These are phyloP conservation scores for Kazachstania kunashirensis DNA, from an alignment of 805 yeast genomes.

Conservation along the genomic window DNA sequence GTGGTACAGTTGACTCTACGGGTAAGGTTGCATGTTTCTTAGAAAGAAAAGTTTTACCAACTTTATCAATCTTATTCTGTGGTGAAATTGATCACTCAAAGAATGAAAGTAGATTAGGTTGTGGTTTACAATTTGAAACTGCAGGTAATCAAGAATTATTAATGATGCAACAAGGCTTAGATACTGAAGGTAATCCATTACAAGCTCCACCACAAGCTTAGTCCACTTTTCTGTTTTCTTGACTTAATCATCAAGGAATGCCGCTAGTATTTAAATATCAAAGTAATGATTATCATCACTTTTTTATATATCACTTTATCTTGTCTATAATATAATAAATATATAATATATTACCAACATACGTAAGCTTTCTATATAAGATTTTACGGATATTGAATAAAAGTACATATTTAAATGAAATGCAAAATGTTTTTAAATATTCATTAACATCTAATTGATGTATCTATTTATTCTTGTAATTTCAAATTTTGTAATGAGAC, in stretches of 20 bases:
- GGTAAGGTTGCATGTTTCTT: slow-evolving; percentile 88
- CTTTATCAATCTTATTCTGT: slow-evolving; percentile 75
- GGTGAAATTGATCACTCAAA: slow-evolving; percentile 89
- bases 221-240: no score
- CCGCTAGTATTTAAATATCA: no score
- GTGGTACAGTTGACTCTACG: slow-evolving; percentile 85
- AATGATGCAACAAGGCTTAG: slow-evolving; percentile 85
- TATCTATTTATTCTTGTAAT: no score
- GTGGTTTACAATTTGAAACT: slow-evolving; percentile 91
- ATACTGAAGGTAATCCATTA: slow-evolving; percentile 76
- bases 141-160: slow-evolving; percentile 89
- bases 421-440: no score
- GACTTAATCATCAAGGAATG: no score
- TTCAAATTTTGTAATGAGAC: slow-evolving; percentile 6
- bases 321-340: slow-evolving; percentile 5
- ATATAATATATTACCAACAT: background rate
- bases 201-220: slow-evolving; percentile 52
- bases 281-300: no score
- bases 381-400: no score
- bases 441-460: no score
- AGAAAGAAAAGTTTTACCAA: slow-evolving; percentile 90
- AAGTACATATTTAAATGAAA: no score
- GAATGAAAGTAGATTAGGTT: slow-evolving; percentile 72
- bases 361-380: no score
- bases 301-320: no score